Percentiles rank a stretch among this genome's conserved stretches.
Conservation (phyloP, 2,329 filamentous ascomycete genomes). For the Domatiomyces globalis region DNA sequence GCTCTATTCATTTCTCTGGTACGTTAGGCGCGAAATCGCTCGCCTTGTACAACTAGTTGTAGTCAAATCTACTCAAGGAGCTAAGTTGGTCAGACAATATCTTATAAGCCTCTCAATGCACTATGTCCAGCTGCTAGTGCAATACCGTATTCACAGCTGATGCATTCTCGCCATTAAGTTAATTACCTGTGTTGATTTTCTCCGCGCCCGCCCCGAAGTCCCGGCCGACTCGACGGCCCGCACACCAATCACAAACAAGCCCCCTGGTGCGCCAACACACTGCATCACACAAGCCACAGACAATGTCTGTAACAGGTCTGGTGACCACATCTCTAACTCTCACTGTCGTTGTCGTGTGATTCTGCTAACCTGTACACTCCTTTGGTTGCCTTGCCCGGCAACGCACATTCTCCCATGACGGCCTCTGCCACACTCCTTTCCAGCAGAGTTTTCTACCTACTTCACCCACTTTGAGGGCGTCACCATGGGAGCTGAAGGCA, state of each 20-base stretch:
- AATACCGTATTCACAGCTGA: not conserved
- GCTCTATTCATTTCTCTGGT: not conserved
- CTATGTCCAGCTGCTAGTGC: not conserved
- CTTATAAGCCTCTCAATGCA: not conserved
- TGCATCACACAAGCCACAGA: slow-evolving; percentile 3
- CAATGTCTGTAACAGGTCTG: not conserved
- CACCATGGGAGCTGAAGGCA: slow-evolving; percentile 8
- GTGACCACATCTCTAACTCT: not conserved
- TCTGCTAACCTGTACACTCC: slow-evolving; percentile 11
- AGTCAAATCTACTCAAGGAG: not conserved
- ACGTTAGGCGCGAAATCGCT: not conserved
- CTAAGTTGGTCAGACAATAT: not conserved
- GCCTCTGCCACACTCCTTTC: not conserved
- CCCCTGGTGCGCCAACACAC: not conserved
- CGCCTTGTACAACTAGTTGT: too few species aligned
- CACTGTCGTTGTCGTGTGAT: not conserved
- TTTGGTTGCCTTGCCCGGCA: slow-evolving; percentile 3
- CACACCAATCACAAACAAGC: not conserved
- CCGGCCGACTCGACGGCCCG: slow-evolving; percentile 1
- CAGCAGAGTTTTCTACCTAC: not conserved
- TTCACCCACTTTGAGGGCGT: not conserved
- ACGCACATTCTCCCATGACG: not conserved
- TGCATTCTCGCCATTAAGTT: too few species aligned
- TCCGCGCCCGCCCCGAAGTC: not conserved
- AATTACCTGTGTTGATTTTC: too few species aligned